Percentiles rank a stretch among this genome's conserved stretches.
Conservation (phyloP, 2,329 filamentous ascomycete species). For the Trichoderma oligosporum region DNA sequence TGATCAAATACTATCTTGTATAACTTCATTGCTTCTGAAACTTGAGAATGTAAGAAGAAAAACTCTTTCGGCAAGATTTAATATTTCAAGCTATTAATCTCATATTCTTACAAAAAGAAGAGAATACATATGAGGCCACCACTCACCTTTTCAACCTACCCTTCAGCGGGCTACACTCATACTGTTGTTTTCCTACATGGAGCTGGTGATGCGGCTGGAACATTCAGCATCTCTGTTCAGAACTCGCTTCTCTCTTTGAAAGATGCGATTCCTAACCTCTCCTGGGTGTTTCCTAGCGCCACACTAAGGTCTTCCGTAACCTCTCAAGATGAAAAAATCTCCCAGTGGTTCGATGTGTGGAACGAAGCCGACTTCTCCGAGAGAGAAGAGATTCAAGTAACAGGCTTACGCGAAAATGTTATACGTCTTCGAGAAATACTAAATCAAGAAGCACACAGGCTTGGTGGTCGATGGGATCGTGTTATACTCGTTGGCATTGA, state of each 20-base stretch:
- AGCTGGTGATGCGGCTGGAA: constrained; percentile 43
- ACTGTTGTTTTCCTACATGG: constrained; percentile 46
- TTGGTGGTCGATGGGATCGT: constrained; percentile 37
- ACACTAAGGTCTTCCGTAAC: constrained; percentile 30
- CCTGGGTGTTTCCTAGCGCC: constrained; percentile 49
- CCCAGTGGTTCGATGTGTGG: constrained; percentile 53
- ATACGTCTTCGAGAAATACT: constrained; percentile 33
- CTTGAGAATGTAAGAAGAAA: too few relatives aligned
- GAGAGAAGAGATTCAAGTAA: constrained; percentile 41
- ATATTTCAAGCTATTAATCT: too few relatives aligned
- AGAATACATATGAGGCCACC: too few relatives aligned
- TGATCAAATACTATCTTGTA: too few relatives aligned
- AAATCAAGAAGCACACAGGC: constrained; percentile 31
- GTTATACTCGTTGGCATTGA: constrained; percentile 46
- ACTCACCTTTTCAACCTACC: too few relatives aligned
- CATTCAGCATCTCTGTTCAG: constrained; percentile 36
- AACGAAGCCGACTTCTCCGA: constrained; percentile 39
- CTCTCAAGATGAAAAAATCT: constrained; percentile 22
- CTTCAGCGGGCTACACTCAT: too few relatives aligned
- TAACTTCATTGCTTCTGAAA: too few relatives aligned
- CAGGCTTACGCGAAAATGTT: constrained; percentile 40
- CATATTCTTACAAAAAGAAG: too few relatives aligned
- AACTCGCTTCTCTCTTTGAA: constrained; percentile 42
- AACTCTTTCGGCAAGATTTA: too few relatives aligned
- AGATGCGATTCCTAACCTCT: too few relatives aligned